phyloP scores from a whole-genome alignment of 208 protist species.

The Acanthamoeba triangularis region DNA sequence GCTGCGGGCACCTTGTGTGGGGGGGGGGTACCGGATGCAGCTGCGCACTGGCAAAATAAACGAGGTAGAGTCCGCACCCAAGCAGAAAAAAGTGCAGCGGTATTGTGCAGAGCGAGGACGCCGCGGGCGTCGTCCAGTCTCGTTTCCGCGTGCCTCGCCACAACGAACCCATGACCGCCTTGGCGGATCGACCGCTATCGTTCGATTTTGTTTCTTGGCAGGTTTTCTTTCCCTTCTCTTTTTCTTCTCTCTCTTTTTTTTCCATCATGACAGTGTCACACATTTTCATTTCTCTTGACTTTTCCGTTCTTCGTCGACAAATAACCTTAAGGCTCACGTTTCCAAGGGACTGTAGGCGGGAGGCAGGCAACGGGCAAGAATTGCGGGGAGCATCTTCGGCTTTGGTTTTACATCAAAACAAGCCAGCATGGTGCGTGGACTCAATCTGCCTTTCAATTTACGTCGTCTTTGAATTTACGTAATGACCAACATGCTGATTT shows the following conservation, averaged over 20 bases:
- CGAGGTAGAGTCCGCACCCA: not conserved
- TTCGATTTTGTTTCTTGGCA: too few relatives aligned
- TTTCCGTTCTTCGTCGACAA: not conserved
- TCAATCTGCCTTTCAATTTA: not conserved
- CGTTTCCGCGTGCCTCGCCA: not conserved
- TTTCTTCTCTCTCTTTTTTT: not conserved
- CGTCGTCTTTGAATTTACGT: not conserved
- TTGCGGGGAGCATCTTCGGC: too few relatives aligned
- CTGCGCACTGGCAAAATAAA: conserved; percentile 44
- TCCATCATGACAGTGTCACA: too few relatives aligned
- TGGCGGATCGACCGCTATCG: too few relatives aligned
- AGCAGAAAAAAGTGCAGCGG: not conserved
- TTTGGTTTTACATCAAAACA: too few relatives aligned
- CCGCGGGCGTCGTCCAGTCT: not conserved
- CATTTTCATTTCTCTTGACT: not conserved
- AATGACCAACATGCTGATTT: not conserved
- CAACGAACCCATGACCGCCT: not conserved
- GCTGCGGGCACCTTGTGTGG: not conserved
- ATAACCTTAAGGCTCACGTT: too few relatives aligned
- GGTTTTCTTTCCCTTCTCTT: not conserved
- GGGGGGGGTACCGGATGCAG: not conserved
- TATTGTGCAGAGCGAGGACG: conserved; percentile 1
- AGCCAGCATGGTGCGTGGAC: not conserved
- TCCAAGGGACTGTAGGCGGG: too few relatives aligned
- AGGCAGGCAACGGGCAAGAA: too few relatives aligned